Conservation (phyloP, 768 basidiomycete species). For the Thelephora ganbajun region DNA sequence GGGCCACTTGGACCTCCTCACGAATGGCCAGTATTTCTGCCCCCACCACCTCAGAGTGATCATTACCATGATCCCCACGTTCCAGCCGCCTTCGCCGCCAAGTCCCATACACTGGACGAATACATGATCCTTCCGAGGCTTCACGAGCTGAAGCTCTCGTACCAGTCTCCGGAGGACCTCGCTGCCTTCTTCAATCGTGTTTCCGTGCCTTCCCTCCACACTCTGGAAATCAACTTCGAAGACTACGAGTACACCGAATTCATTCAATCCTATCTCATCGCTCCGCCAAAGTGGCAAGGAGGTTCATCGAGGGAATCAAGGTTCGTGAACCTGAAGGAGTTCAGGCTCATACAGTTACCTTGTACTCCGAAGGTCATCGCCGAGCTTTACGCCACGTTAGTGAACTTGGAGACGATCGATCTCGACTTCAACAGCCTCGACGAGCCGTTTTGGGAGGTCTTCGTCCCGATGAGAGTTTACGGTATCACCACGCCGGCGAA, state of each 20-base stretch:
- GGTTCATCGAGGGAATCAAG: constrained; percentile 23
- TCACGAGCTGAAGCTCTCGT: constrained; percentile 19
- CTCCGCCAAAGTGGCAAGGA: constrained; percentile 15
- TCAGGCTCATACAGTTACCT: constrained; percentile 39
- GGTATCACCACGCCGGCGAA: neutral
- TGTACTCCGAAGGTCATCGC: constrained; percentile 22
- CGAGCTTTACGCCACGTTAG: constrained; percentile 32
- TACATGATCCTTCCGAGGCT: constrained; percentile 10
- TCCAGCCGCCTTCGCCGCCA: constrained; percentile 5
- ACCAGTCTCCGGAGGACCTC: constrained; percentile 17
- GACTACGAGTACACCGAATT: constrained; percentile 39
- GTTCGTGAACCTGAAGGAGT: constrained; percentile 31
- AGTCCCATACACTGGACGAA: constrained; percentile 6
- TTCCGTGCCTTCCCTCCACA: constrained; percentile 21
- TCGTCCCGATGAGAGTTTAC: constrained; percentile 7
- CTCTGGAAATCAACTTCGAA: constrained; percentile 39
- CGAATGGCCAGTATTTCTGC: constrained; percentile 19
- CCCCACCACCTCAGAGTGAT: constrained; percentile 1
- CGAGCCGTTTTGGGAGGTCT: constrained; percentile 13
- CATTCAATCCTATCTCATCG: constrained; percentile 25
- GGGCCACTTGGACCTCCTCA: constrained; percentile 34
- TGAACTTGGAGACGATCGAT: constrained; percentile 28
- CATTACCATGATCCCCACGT: neutral
- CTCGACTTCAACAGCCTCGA: constrained; percentile 23
- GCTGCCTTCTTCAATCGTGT: constrained; percentile 20